Conservation (phyloP, 1,139 yeast species). For the Protomyces arabidopsidicola region DNA sequence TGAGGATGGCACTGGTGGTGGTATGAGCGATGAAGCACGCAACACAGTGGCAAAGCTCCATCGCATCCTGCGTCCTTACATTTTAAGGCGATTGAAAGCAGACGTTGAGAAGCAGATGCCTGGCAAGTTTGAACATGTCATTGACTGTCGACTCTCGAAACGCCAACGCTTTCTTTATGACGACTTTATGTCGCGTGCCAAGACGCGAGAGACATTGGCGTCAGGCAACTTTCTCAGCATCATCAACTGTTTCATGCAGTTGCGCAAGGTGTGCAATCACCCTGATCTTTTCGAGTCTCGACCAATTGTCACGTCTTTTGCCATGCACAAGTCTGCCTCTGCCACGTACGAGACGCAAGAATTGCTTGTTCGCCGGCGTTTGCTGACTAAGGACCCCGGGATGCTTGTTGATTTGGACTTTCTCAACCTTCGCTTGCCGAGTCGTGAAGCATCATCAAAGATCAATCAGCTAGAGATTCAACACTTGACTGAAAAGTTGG, state of each 20-base stretch:
- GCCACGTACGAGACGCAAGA: conserved; percentile 49
- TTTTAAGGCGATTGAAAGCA: conserved; percentile 82
- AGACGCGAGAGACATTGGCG: conserved; percentile 86
- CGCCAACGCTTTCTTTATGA: conserved; percentile 89
- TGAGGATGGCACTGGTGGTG: conserved; percentile 61
- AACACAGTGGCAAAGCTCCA: conserved; percentile 84
- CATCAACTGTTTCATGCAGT: conserved; percentile 95
- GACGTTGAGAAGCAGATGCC: conserved; percentile 99
- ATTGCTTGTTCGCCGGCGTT: conserved; percentile 45
- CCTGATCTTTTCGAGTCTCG: conserved; percentile 95
- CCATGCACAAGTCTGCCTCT: conserved; percentile 61
- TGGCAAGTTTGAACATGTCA: conserved; percentile 89
- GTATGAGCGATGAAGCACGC: conserved; percentile 60
- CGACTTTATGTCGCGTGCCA: conserved; percentile 96
- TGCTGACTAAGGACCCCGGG: conserved; percentile 38
- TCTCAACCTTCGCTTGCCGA: conserved; percentile 56
- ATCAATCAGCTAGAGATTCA: not conserved
- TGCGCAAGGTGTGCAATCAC: conserved; percentile 95
- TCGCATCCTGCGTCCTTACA: conserved; percentile 87
- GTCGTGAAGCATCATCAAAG: conserved; percentile 42
- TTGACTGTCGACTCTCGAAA: conserved; percentile 85
- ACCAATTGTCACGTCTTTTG: conserved; percentile 87
- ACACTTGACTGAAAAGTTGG: not conserved
- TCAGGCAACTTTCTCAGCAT: conserved; percentile 93
- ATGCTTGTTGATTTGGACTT: conserved; percentile 50